Base-by-base conservation (phyloP, 2,329 filamentous ascomycete genomes). In the Dothideomycetes sp. region DNA sequence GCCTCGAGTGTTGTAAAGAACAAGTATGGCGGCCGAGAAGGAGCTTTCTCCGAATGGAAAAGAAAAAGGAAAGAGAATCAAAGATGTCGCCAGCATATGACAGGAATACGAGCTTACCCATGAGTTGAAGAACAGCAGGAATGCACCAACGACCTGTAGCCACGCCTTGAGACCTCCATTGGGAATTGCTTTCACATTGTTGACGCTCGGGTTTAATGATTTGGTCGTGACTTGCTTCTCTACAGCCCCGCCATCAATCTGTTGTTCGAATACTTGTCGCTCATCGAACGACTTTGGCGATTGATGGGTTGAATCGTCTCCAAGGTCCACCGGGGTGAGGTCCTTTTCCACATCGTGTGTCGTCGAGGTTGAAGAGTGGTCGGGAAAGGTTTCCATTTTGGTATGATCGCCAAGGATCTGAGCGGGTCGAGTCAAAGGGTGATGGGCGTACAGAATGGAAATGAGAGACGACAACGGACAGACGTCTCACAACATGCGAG, bases 71-170 rank as follows among this genome's bases (percentile, higher is more conserved):
- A n/a, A n/a, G n/a, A n/a, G n/a, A n/a, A 19, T 16, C 14, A 12
- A 29, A 33, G 15, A 32, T 33, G 5, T 19, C 39, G 14, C 10
- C 8, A 30, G n/a, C n/a, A n/a, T n/a, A n/a, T n/a, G n/a, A n/a
- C n/a, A n/a, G n/a, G n/a, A n/a, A n/a, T n/a, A n/a, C n/a, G n/a
- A n/a, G n/a, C 52, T 30, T 52, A 61, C 30, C 64, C 66, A 70
- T 16, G 59, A 60, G 47, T 69, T 69, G 47, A 69, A 68, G 45
- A 69, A 62, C 15, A 69, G 43, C 37, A 66, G 62, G 47, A 66
- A 69, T 2, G 55, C 51, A 0, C 65, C 65, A 0, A 66, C 38
- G 3, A 69, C 65, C 41, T 69, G 66, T 36, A 69, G 46, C 66
- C 66, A 70, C 2, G 66, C 65, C 46, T 49, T 48, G 1, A 59